These are phyloP conservation scores for Fraxinus nigra DNA, from an alignment of 305 asterid genomes.

Conservation along the genomic window DNA sequence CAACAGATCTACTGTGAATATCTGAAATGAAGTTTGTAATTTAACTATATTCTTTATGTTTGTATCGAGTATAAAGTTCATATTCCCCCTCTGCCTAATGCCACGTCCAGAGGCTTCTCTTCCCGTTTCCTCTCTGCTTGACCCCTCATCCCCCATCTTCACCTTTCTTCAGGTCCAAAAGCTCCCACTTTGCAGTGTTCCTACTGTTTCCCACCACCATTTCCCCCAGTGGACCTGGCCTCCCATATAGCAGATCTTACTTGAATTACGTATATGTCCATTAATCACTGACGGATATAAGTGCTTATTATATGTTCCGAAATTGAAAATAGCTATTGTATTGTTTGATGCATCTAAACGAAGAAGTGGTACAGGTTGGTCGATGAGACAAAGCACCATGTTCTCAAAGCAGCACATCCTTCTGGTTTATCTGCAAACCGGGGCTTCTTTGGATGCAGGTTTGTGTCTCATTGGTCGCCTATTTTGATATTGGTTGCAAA, in stretches of 20 bases:
- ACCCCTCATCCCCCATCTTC: not conserved
- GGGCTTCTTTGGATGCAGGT: slow-evolving; percentile 99
- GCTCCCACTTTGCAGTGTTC: not conserved
- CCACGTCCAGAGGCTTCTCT: not conserved
- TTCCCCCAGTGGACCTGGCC: not conserved
- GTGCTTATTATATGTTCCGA: not conserved
- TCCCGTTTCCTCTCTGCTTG: not conserved
- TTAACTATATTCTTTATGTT: not conserved
- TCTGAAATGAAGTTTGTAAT: not conserved
- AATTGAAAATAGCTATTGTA: not conserved
- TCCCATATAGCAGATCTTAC: not conserved
- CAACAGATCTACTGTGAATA: not conserved
- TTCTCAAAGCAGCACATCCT: slow-evolving; percentile 96
- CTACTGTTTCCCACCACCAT: not conserved
- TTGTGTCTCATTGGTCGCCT: slow-evolving; percentile 12
- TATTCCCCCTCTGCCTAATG: not conserved
- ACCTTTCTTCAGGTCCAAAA: not conserved
- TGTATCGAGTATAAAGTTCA: not conserved
- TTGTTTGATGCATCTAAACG: not conserved
- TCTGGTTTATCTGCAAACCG: slow-evolving; percentile 95
- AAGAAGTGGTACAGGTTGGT: slow-evolving; percentile 58
- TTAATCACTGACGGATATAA: not conserved
- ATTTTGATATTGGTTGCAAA: slow-evolving; percentile 11
- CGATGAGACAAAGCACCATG: slow-evolving; percentile 72
- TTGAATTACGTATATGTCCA: not conserved